Base-by-base conservation (phyloP, 139 green algal species). In the Haematococcus sp. region DNA sequence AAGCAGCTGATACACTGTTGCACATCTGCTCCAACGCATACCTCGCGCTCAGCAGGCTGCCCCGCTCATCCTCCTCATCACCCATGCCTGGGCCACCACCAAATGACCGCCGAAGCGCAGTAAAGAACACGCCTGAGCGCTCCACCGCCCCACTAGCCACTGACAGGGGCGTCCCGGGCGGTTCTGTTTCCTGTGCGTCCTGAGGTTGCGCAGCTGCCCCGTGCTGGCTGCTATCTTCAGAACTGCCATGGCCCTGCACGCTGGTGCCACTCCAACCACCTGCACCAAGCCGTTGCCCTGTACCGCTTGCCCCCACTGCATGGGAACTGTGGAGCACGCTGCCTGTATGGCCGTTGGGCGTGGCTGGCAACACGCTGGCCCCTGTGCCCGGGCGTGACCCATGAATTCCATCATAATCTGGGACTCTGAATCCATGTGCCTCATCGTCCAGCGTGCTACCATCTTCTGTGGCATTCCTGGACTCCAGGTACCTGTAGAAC, bases 121-220 rank as follows among this genome's bases (percentile, higher is more conserved):
- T 79, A 33, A 79, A 79, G 52, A 79, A 79, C 0, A 63, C 31
- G 22, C 73, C 64, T 1, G 63, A 43, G n/a, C 58, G n/a, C 58
- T 30, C 58, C 58, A 65, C 58, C 33, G 9, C 28, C 7, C 58
- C 30, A 30, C 58, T 65, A 2, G 58, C 58, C n/a, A 30, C 58
- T 40, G 58, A 35, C 58, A 65, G 11, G 52, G 52, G 52, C n/a
- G 40, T 49, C 7, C 40, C 40, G 7, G 40, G 40, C 40, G 40
- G 40, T 11, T 49, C 40, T 11, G 11, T 49, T 49, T 7, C 40
- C 11, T 49, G 40, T n/a, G n/a, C n/a, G n/a, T n/a, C n/a, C n/a
- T n/a, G n/a, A n/a, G 4, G 54, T 23, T 9, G 22, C 54, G 27
- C 54, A 61, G 27, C 54, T 9, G 4, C 54, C 54, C 16, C 54